Conservation (phyloP, 257 asterid species). For the Lycium ferocissimum region DNA sequence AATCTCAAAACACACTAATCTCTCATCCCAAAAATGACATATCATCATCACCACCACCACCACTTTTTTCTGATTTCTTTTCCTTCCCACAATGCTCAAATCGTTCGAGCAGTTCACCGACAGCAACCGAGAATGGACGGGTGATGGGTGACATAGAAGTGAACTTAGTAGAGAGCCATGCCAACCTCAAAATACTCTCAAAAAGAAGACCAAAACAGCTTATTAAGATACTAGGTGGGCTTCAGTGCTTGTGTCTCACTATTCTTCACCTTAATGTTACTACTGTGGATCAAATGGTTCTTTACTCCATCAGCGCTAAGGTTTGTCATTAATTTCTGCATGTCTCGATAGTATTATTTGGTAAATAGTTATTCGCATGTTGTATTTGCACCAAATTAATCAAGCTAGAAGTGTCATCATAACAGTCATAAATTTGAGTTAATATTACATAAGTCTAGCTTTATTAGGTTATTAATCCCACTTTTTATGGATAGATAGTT, state of each 20-base stretch:
- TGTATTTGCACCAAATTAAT: no score
- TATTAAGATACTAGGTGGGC: conserved; percentile 43
- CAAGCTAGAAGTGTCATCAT: no score
- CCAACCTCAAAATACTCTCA: conserved; percentile 48
- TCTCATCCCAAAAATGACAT: neutral
- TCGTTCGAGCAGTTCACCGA: neutral
- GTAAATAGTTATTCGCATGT: no score
- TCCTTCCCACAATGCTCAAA: conserved; percentile 41
- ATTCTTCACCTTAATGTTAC: conserved; percentile 53
- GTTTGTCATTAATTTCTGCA: conserved; percentile 32
- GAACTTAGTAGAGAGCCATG: conserved; percentile 53
- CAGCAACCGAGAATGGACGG: conserved; percentile 19
- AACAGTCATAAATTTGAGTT: no score
- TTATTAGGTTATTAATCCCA: no score
- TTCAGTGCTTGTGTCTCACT: conserved; percentile 48
- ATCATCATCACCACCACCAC: neutral
- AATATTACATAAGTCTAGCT: no score
- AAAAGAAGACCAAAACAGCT: conserved; percentile 50
- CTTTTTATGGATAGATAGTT: no score
- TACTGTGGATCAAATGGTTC: conserved; percentile 43
- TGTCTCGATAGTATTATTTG: no score
- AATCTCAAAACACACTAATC: conserved; percentile 30
- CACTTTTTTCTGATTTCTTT: conserved; percentile 50
- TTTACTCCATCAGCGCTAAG: conserved; percentile 50
- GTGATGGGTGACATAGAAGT: conserved; percentile 47